Evolutionary conservation across 768 basidiomycete species (phyloP), one percentile per base, ranked within the genome.

Genomic region (Kondoa subrosea): DNA sequence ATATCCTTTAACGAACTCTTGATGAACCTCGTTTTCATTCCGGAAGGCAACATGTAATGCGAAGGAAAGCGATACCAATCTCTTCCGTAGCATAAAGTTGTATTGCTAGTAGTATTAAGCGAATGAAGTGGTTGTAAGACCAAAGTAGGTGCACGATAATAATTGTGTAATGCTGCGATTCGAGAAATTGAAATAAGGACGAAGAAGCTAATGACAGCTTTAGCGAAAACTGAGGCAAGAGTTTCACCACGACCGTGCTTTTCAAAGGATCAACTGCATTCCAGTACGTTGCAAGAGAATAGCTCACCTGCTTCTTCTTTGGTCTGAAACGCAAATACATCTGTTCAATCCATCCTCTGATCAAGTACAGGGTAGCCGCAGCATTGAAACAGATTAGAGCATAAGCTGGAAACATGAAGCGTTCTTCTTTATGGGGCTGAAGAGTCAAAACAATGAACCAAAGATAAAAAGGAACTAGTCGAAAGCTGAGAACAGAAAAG

Each of bases 1-100:
- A 89, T 82, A 12, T 91, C 93, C 70, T 85, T 82, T 72, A 97
- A 96, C 67, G 87, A 90, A 77, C 87, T 91, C 80, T 91, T 88
- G 76, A 97, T 80, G 77, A 91, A 96, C 68, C 86, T 82, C n/a
- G 93, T 84, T 30, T 84, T 81, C 68, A 97, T 79, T 30, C 84
- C 87, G 68, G 85, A 83, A 1, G 92, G 91, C 26, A 97, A 82
- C 61, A 93, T 82, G 77, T 87, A 96, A 76, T 87, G 87, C 2
- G 89, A 84, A 1, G 91, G 88, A 81, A 91, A 99, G 27, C 93
- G 83, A 75, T 96, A 81, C 95, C 95, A 99, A 78, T 99, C 95
- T 76, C 91, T 92, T 61, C 87, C 89, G 64, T 87, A 80, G 78
- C 95, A 99, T 1, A 99, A 75, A 31, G 81, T 83, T 67, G 97